Base-by-base conservation (phyloP, 805 yeast species). In the Zygotorulaspora chibaensis region DNA sequence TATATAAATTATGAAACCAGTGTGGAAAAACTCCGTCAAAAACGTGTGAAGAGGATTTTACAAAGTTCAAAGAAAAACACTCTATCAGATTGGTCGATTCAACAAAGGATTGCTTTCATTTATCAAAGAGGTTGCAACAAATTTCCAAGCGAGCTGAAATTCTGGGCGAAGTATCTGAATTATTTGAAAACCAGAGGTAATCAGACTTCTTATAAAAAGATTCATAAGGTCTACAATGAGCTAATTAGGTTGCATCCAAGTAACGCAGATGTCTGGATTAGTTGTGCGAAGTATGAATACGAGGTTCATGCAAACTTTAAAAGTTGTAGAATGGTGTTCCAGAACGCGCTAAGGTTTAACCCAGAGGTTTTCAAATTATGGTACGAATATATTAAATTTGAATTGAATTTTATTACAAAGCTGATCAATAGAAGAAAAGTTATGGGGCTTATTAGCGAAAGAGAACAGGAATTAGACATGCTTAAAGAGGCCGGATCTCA, bases 221-320 rank as follows among this genome's bases (percentile, higher is more conserved):
- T 84, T 13, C 87, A 86, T 61, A 81, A 80, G 52, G 81, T 87
- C 7, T 87, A 89, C 64, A 82, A 90, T 5, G 78, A 80, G 47
- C 72, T 91, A 54, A 72, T 93, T 56, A 87, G 83, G 65, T 69
- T 89, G 52, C 98, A 93, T 62, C 98, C 99, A n/a, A 77, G 85
- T 35, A 86, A 90, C 59, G 78, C 88, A 2, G 85, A 83, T 56
- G 85, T 91, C 13, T 93, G 99, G 99, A 79, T 93, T 35, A 79
- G 87, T 58, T 97, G 96, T 18, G 96, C 97, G 26, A 87, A 87
- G 61, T 88, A 87, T 67, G 98, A 93, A 68, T 83, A 87, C 58
- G 96, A 91, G 56, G 78, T 77, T 25, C 88, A 93, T 65, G 86
- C 91, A 34, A 85, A 89, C 56, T 87, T 95, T 37, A 81, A 84